Conservation (phyloP, 2,329 filamentous ascomycete genomes). For the Bisporella sp. region DNA sequence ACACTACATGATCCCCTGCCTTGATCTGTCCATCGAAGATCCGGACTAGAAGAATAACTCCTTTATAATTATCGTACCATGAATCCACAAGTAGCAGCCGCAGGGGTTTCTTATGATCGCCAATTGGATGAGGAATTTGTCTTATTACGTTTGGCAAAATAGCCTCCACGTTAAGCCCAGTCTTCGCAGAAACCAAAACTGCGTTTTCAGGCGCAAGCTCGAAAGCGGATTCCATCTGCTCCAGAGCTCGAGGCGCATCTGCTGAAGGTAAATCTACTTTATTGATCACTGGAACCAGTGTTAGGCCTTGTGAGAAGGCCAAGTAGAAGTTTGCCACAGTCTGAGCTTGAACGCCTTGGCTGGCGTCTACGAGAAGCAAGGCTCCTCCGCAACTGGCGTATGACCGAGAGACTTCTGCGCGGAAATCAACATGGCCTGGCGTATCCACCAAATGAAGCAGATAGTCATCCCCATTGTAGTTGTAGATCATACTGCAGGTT, state of each 20-base stretch:
- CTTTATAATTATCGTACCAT: conserved; percentile 96
- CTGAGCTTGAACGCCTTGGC: conserved; percentile 93
- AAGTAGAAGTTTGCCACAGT: conserved; percentile 98
- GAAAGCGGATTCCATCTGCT: conserved; percentile 80
- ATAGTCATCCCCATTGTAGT: conserved; percentile 78
- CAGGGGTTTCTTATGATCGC: conserved; percentile 65
- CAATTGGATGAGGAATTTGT: conserved; percentile 71
- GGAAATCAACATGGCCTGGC: conserved; percentile 94
- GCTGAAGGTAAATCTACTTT: conserved; percentile 92
- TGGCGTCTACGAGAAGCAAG: conserved; percentile 87
- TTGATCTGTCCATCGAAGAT: conserved; percentile 83
- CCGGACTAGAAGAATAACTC: conserved; percentile 83
- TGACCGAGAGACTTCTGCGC: conserved; percentile 89
- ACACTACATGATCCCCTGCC: conserved; percentile 79
- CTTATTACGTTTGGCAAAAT: conserved; percentile 82
- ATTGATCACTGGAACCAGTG: conserved; percentile 87
- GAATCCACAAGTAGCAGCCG: conserved; percentile 89
- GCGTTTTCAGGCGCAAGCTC: conserved; percentile 75
- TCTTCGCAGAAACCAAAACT: conserved; percentile 84
- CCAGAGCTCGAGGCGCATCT: conserved; percentile 76
- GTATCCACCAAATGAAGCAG: conserved; percentile 94
- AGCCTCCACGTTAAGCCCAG: conserved; percentile 77
- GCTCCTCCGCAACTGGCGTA: conserved; percentile 96
- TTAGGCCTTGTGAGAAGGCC: conserved; percentile 84
- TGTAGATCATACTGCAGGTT: conserved; percentile 97